Base-by-base conservation (phyloP, 148 eudicot genomes). In the Cornus florida region DNA sequence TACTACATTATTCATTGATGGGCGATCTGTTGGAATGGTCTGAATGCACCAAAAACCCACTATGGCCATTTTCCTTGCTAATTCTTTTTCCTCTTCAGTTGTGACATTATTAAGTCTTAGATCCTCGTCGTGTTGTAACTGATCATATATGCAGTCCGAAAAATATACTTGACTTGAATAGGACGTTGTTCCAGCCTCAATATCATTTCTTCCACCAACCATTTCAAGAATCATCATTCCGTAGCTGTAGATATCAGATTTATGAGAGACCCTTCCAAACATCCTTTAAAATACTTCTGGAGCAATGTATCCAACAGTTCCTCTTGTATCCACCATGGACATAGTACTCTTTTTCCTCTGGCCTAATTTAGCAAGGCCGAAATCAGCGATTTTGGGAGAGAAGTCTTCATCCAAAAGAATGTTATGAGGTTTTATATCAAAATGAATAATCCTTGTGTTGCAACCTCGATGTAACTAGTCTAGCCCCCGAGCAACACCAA, bases 21-120 rank as follows among this genome's bases (percentile, higher is more conserved):
- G 88, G 17, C 88, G 77, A 17, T 67, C 59, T 24, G 77, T 78
- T 1, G 90, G 88, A 14, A 66, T 67, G 20, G 86, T 78, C 71
- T 87, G 84, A 60, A 83, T 81, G 78, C 91, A 86, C 83, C 89
- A 86, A 70, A 88, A 72, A 67, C 89, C 86, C 70, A 88, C 90
- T 75, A 81, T 17, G 0, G 83, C 39, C 90, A 88, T 74, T 76
- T 85, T 88, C 78, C 79, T 79, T 12, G 41, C 50, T 68, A n/a
- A n/a, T n/a, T 24, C 78, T 2, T 71, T 68, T 19, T 81, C 88
- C n/a, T 79, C 80, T 67, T 50, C 70, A 32, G 62, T 48, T 39
- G 59, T 35, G 11, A 13, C 23, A 0, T 43, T 75, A 12, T 38
- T 23, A 10, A 32, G 57, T 0, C 56, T 65, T 0, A 33, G 22